Evolutionary conservation across 306 rosid species (phyloP).

Genomic region (Spatholobus suberectus): DNA sequence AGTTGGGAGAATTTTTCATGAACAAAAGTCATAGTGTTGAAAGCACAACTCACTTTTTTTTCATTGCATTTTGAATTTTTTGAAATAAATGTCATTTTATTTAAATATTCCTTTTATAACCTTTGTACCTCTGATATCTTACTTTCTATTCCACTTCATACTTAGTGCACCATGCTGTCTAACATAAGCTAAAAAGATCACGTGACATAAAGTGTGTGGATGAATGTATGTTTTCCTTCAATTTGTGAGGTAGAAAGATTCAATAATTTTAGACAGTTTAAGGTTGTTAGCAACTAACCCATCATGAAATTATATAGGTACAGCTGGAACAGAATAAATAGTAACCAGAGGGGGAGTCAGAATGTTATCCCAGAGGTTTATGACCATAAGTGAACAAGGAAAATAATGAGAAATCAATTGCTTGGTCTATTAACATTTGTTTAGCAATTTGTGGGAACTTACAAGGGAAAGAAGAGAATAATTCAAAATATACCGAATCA

Average conservation of each 20-base stretch:
- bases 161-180: background rate
- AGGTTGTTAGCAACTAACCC: background rate
- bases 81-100: background rate
- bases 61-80: background rate
- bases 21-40: background rate
- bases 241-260: background rate
- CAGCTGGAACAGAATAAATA: background rate
- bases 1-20: slow-evolving; percentile 7
- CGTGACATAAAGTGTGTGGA: background rate
- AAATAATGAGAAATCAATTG: slow-evolving; percentile 12
- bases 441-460: slow-evolving; percentile 3
- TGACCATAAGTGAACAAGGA: slow-evolving; percentile 19
- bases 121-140: background rate
- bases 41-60: background rate
- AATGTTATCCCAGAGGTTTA: slow-evolving; percentile 5
- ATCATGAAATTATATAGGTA: background rate
- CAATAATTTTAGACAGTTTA: slow-evolving; percentile 1
- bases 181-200: slow-evolving; percentile 9
- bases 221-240: background rate
- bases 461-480: background rate
- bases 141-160: background rate
- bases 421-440: slow-evolving; percentile 2
- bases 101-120: background rate
- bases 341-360: background rate
- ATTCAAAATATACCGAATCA: slow-evolving; percentile 4